Percentiles rank a stretch among this genome's conserved stretches.
These are phyloP conservation scores for Talaromyces sp. DNA, from an alignment of 2,329 filamentous ascomycete genomes.

Conservation along the genomic window DNA sequence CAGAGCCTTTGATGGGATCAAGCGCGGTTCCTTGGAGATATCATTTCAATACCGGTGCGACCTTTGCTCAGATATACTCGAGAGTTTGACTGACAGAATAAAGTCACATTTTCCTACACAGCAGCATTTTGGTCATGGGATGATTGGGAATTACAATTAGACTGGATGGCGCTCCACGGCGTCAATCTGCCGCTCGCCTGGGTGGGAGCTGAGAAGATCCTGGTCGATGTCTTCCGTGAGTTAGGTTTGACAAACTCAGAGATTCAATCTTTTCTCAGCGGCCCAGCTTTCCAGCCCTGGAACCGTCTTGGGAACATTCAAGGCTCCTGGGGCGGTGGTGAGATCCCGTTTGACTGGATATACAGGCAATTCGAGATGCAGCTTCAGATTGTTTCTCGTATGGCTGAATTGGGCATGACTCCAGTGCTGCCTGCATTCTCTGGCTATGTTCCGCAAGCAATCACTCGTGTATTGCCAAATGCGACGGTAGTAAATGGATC, in stretches of 20 bases:
- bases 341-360: not conserved
- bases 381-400: slow-evolving; percentile 39
- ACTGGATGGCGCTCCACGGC: slow-evolving; percentile 52
- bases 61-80: not conserved
- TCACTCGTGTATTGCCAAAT: slow-evolving; percentile 41
- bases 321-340: not conserved
- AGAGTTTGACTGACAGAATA: not conserved
- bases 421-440: slow-evolving; percentile 51
- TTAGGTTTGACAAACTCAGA: not conserved
- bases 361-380: not conserved
- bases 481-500: slow-evolving; percentile 23
- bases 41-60: not conserved
- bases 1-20: not conserved
- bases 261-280: not conserved
- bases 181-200: slow-evolving; percentile 52
- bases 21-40: not conserved
- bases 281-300: not conserved
- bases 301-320: not conserved
- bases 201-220: slow-evolving; percentile 51
- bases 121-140: slow-evolving; percentile 52
- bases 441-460: slow-evolving; percentile 47
- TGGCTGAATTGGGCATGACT: slow-evolving; percentile 53
- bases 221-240: slow-evolving; percentile 47
- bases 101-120: slow-evolving; percentile 53
- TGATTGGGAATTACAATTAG: slow-evolving; percentile 52